phyloP scores from a whole-genome alignment of 768 basidiomycete species.

The Multifurca ochricompacta region DNA sequence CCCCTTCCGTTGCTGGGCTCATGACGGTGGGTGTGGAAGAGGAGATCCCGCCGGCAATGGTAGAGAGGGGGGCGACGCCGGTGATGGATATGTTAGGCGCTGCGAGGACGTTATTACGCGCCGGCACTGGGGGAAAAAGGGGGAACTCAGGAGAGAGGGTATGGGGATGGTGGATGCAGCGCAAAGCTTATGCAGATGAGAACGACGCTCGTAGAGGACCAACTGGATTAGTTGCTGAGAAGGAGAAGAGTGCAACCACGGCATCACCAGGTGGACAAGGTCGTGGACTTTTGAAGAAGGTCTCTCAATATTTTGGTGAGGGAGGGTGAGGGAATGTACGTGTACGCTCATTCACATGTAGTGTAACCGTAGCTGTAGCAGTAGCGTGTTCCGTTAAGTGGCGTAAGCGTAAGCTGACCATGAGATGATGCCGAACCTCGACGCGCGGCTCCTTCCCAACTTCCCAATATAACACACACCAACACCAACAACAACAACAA shows the following conservation, averaged over 20 bases:
- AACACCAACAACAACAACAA: too few relatives aligned
- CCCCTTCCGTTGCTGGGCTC: neutral
- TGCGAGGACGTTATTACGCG: slow-evolving; percentile 14
- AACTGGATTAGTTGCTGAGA: slow-evolving; percentile 1
- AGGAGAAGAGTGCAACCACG: slow-evolving; percentile 4
- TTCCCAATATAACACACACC: too few relatives aligned
- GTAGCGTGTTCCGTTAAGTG: neutral
- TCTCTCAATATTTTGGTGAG: slow-evolving; percentile 21
- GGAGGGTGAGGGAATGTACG: slow-evolving; percentile 3
- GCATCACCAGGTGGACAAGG: slow-evolving; percentile 13
- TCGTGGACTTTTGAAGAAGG: slow-evolving; percentile 19
- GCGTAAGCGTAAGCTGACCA: too few relatives aligned
- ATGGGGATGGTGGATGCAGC: slow-evolving; percentile 18
- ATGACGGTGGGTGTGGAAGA: slow-evolving; percentile 5
- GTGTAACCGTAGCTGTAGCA: too few relatives aligned
- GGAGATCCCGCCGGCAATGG: slow-evolving; percentile 14
- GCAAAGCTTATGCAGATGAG: slow-evolving; percentile 9
- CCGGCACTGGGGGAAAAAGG: slow-evolving; percentile 10
- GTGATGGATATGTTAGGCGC: slow-evolving; percentile 19
- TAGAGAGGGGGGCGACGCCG: slow-evolving; percentile 14
- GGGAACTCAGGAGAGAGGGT: slow-evolving; percentile 3
- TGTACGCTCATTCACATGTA: neutral
- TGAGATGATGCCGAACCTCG: too few relatives aligned
- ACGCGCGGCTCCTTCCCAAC: too few relatives aligned
- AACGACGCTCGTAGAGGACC: slow-evolving; percentile 12